These are phyloP conservation scores for Plantago major DNA, from an alignment of 257 asterid species.

Conservation along the genomic window DNA sequence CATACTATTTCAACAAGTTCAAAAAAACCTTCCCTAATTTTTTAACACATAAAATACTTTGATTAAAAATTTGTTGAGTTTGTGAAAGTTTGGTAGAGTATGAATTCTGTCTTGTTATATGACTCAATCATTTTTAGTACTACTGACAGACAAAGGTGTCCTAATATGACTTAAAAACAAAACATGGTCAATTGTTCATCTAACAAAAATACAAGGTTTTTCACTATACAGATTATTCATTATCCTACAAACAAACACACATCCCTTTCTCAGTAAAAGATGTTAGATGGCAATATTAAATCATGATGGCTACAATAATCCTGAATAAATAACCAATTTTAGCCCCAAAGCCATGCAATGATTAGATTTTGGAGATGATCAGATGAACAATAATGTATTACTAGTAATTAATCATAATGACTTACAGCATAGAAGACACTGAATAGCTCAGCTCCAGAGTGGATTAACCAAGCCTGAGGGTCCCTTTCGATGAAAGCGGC, in stretches of 20 bases:
- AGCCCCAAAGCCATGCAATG: conserved; percentile 16
- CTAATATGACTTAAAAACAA: background rate
- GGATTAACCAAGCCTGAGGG: conserved; percentile 83
- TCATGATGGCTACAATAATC: too few species aligned
- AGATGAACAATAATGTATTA: too few species aligned
- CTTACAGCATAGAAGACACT: conserved; percentile 94
- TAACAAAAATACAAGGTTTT: background rate
- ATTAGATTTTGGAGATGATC: too few species aligned
- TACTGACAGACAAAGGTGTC: background rate
- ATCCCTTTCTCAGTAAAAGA: background rate
- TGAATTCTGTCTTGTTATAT: background rate
- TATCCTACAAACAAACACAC: background rate
- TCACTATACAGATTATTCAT: background rate
- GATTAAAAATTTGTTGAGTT: too few species aligned
- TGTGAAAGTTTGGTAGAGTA: background rate
- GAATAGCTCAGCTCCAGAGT: conserved; percentile 79
- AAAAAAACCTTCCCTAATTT: too few species aligned
- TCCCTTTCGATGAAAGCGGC: conserved; percentile 85
- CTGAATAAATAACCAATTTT: too few species aligned
- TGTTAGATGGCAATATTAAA: conserved; percentile 4
- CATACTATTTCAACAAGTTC: too few species aligned
- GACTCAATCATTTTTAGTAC: background rate
- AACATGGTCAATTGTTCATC: background rate
- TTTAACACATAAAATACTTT: too few species aligned
- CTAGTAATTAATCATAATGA: too few species aligned